Conservation (phyloP, 1,139 yeast genomes). For the Wickerhamomyces sp. region DNA sequence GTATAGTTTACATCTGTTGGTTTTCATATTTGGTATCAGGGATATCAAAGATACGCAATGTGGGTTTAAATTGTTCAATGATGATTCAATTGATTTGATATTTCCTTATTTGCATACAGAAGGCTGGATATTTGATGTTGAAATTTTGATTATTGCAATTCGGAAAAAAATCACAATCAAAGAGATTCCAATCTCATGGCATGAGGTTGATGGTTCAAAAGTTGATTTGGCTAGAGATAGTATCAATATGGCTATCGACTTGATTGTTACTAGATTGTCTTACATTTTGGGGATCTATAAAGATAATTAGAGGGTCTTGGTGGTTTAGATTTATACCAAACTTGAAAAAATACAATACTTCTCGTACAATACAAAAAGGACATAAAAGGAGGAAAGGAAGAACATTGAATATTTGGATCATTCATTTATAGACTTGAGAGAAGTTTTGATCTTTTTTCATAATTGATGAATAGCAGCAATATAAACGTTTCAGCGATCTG, state of each 20-base stretch:
- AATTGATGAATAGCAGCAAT: constrained; percentile 1
- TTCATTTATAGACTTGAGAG: not conserved
- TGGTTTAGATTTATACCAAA: too few relatives aligned
- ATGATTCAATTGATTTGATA: constrained; percentile 54
- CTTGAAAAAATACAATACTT: not conserved
- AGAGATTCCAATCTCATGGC: constrained; percentile 93
- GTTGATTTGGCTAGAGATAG: constrained; percentile 90
- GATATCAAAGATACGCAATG: constrained; percentile 91
- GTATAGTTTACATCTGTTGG: constrained; percentile 87
- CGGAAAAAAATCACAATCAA: constrained; percentile 59
- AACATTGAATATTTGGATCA: not conserved
- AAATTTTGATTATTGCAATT: constrained; percentile 74
- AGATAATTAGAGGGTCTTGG: constrained; percentile 22
- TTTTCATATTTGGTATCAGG: constrained; percentile 83
- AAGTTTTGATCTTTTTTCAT: constrained; percentile 10
- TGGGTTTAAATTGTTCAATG: constrained; percentile 89
- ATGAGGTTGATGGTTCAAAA: constrained; percentile 93
- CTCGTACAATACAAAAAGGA: too few relatives aligned
- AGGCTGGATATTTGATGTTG: constrained; percentile 98
- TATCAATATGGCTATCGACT: constrained; percentile 90
- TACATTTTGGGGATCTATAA: constrained; percentile 79
- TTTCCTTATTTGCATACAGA: constrained; percentile 95
- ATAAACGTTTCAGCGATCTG: not conserved
- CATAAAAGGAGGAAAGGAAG: not conserved
- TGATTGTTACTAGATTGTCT: constrained; percentile 86